Evolutionary conservation across 805 yeast species (phyloP).

Genomic region (Lachancea lanzarotensis): DNA sequence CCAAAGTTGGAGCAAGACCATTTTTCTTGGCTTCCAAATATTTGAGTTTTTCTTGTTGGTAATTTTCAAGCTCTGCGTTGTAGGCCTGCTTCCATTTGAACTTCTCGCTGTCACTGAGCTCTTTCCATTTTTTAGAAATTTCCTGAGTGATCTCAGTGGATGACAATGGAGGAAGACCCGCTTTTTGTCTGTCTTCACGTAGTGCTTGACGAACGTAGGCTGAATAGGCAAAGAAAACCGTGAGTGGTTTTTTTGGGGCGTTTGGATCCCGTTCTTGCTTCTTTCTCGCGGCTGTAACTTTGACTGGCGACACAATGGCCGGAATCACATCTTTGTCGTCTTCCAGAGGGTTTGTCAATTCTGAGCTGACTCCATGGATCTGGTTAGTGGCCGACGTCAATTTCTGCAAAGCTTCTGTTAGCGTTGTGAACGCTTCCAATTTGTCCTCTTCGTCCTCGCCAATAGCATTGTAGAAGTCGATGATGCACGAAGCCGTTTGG

Average conservation of each 20-base stretch:
- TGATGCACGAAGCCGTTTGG: slow-evolving; percentile 74
- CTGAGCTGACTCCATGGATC: slow-evolving; percentile 26
- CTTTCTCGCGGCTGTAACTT: slow-evolving; percentile 34
- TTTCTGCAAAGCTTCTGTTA: slow-evolving; percentile 37
- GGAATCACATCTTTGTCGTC: slow-evolving; percentile 28
- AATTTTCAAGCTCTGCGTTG: slow-evolving; percentile 38
- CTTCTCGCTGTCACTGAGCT: slow-evolving; percentile 61
- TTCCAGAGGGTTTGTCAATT: slow-evolving; percentile 30
- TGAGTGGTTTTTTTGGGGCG: slow-evolving; percentile 92
- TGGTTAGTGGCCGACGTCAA: slow-evolving; percentile 35
- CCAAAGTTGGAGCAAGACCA: slow-evolving; percentile 25
- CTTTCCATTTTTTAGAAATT: slow-evolving; percentile 75
- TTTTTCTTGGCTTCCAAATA: slow-evolving; percentile 43
- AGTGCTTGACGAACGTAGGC: slow-evolving; percentile 66
- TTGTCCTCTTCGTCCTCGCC: slow-evolving; percentile 43
- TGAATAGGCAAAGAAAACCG: slow-evolving; percentile 76
- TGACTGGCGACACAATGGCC: slow-evolving; percentile 12
- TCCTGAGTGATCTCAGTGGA: slow-evolving; percentile 75
- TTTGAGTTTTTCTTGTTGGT: slow-evolving; percentile 40
- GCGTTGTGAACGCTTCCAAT: slow-evolving; percentile 40
- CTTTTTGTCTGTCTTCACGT: slow-evolving; percentile 56
- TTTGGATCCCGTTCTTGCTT: slow-evolving; percentile 72
- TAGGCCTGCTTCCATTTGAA: slow-evolving; percentile 61
- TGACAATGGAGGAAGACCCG: slow-evolving; percentile 55
- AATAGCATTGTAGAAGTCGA: slow-evolving; percentile 60